Evolutionary conservation across 768 basidiomycete genomes (phyloP), one percentile per base, ranked within the genome.

Genomic region (Antrodiella citrinella): DNA sequence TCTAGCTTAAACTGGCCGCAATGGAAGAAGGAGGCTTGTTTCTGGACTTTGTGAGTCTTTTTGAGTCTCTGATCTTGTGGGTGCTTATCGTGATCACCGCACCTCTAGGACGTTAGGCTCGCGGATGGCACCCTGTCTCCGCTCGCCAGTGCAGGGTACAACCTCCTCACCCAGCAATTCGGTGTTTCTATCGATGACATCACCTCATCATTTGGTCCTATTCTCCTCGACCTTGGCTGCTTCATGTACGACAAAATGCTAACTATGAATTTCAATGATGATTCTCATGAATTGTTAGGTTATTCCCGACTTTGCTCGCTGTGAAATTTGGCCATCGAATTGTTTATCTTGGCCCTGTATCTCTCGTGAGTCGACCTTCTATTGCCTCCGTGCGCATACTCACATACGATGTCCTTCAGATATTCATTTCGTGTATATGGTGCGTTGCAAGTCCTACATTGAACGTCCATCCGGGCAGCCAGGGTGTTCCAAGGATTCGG

Each of bases 241-340:
- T 73, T 73, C 56, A 73, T 73, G 70, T 70, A 51, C 18, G 65
- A 9, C 10, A 38, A 18, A 38, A 18, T 10, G 35, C 35, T 38
- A 38, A 38, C 35, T 38, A 38, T 18, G 18, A 38, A 38, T 11
- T 42, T 35, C 2, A n/a, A 21, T 10, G 46, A 4, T 21, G 11
- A 4, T 24, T 5, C 3, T 20, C 21, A 13, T 3, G 4, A 26
- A n/a, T 30, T 4, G 13, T 21, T 11, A 72, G 69, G 69, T 58
- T 72, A 3, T 58, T 65, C 2, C 69, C 70, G 52, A 68, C 68
- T 50, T 57, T 66, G 18, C 44, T 68, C 39, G 73, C 72, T 22
- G 69, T 70, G 9, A 75, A 75, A 51, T 72, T 65, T 54, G 73
- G 73, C 0, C 70, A 72, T 46, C 59, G 72, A n/a, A 72, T 72